Percentiles rank a stretch among this genome's conserved stretches.
Conservation (phyloP, 176 grass and related monocot species). For the Zoysia pacifica region DNA sequence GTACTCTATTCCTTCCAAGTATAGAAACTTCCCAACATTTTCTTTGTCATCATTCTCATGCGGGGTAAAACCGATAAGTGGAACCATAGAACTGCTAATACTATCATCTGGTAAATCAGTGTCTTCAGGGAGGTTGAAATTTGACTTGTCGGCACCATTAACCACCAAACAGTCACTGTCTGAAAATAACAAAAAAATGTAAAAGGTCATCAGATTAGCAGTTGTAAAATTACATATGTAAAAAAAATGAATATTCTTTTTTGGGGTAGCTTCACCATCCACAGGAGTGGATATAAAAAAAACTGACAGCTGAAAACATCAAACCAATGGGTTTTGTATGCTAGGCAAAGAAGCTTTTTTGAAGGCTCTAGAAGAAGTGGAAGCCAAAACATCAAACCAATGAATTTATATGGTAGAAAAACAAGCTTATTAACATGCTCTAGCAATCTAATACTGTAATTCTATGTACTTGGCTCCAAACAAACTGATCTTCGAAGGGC, state of each 20-base stretch:
- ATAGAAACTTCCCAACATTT: constrained; percentile 91
- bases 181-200: constrained; percentile 31
- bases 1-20: constrained; percentile 95
- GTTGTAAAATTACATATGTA: background rate
- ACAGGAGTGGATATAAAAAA: constrained; percentile 16
- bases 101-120: constrained; percentile 35
- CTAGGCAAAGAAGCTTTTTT: too few species aligned
- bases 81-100: constrained; percentile 26
- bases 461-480: background rate
- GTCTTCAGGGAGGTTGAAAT: constrained; percentile 26
- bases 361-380: too few species aligned
- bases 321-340: constrained; percentile 3
- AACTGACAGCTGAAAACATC: background rate
- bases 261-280: constrained; percentile 2
- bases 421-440: constrained; percentile 4
- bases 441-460: constrained; percentile 2
- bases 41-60: constrained; percentile 50
- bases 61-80: constrained; percentile 30
- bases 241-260: background rate
- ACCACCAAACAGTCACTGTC: constrained; percentile 56
- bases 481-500: background rate
- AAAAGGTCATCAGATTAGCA: background rate
- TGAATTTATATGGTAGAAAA: background rate
- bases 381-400: background rate
- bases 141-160: constrained; percentile 38